phyloP scores from a whole-genome alignment of 139 green algal genomes.

The Mesotaenium endlicherianum region DNA sequence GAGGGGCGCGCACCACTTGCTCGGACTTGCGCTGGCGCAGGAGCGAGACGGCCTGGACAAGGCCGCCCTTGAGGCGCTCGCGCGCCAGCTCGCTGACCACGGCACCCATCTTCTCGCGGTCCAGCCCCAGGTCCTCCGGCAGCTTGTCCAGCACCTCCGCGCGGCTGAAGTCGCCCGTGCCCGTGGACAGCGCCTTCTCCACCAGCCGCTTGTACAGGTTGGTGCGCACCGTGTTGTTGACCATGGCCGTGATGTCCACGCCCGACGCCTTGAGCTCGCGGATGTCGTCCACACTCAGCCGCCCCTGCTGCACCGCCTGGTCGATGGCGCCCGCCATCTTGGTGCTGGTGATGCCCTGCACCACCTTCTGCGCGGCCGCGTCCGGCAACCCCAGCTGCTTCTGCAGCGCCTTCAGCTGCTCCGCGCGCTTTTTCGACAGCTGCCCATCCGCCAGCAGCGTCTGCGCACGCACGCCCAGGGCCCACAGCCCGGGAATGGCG shows the following conservation, averaged over 20 bases:
- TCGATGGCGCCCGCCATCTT: slow-evolving; percentile 51
- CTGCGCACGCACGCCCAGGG: too few relatives aligned
- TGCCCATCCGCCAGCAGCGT: slow-evolving; percentile 65
- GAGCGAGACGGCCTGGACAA: slow-evolving; percentile 66
- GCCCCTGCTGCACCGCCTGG: slow-evolving; percentile 60
- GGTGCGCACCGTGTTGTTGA: slow-evolving; percentile 60
- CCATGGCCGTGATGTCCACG: slow-evolving; percentile 65
- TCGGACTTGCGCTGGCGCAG: slow-evolving; percentile 72
- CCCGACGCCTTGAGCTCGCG: slow-evolving; percentile 55
- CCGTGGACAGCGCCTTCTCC: slow-evolving; percentile 60
- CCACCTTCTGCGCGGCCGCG: slow-evolving; percentile 80
- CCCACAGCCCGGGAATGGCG: too few relatives aligned
- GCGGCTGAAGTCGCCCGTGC: slow-evolving; percentile 69
- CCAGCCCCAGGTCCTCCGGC: slow-evolving; percentile 67
- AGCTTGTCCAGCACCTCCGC: slow-evolving; percentile 71
- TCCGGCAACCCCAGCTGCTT: slow-evolving; percentile 79
- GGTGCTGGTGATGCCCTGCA: slow-evolving; percentile 64
- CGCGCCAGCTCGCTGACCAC: slow-evolving; percentile 57
- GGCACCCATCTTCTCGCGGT: slow-evolving; percentile 52
- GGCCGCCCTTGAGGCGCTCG: slow-evolving; percentile 69
- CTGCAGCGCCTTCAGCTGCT: slow-evolving; percentile 78
- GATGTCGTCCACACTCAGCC: slow-evolving; percentile 55
- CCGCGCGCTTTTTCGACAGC: slow-evolving; percentile 69
- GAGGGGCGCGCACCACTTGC: slow-evolving; percentile 48
- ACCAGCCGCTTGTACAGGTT: slow-evolving; percentile 79